Conservation (phyloP, 192 early-diverging fungal genomes). For the Backusella westeae region DNA sequence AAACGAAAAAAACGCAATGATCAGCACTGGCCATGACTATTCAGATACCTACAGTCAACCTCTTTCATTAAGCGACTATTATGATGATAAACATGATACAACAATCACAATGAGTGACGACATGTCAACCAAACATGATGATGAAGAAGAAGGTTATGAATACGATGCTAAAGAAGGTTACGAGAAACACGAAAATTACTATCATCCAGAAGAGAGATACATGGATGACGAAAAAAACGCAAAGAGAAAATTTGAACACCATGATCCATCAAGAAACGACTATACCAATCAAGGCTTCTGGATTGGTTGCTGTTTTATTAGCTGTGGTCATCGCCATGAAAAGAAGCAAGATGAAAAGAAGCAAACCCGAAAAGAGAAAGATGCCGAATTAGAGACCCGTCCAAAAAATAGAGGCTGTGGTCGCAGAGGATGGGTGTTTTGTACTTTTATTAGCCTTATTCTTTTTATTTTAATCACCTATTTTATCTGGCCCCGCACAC, state of each 20-base stretch:
- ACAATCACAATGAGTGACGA: conserved; percentile 11
- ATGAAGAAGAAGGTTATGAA: background rate
- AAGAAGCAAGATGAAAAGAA: background rate
- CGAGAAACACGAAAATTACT: background rate
- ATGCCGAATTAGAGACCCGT: background rate
- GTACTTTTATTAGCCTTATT: conserved; percentile 16
- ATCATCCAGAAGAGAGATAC: background rate
- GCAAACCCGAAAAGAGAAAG: background rate
- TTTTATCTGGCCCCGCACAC: conserved; percentile 25
- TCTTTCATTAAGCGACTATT: background rate
- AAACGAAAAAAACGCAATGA: conserved; percentile 3
- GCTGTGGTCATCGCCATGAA: conserved; percentile 16
- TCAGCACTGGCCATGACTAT: background rate
- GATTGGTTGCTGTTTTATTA: conserved; percentile 28
- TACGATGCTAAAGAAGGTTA: background rate
- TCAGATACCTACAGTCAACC: background rate
- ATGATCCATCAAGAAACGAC: background rate
- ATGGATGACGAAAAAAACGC: background rate
- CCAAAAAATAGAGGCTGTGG: conserved; percentile 19
- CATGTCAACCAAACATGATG: conserved; percentile 6
- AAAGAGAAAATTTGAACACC: background rate
- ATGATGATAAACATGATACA: background rate
- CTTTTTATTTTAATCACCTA: conserved; percentile 8
- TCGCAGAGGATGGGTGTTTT: conserved; percentile 20
- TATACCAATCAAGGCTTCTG: conserved; percentile 11